Percentiles rank a stretch among this genome's conserved stretches.
Evolutionary conservation across 441 rosid species (phyloP).

Genomic region (Erysimum cheiri): DNA sequence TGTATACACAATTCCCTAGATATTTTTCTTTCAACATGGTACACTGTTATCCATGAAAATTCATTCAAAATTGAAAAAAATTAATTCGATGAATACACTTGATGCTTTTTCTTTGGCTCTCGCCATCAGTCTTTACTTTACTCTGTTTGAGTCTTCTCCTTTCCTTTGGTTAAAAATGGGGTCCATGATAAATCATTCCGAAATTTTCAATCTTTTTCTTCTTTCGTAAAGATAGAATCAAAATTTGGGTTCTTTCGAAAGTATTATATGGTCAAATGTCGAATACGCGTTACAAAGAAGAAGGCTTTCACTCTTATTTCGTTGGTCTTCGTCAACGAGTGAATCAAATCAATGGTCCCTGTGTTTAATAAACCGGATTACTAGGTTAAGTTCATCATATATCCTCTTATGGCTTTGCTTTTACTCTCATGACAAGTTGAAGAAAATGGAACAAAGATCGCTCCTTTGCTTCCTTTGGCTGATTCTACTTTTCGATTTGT

Average conservation of each 20-base stretch:
- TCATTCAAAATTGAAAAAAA: too few relatives aligned
- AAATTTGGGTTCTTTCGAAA: constrained; percentile 8
- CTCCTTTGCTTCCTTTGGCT: constrained; percentile 36
- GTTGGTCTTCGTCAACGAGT: constrained; percentile 27
- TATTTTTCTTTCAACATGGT: too few relatives aligned
- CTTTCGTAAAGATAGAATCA: not conserved
- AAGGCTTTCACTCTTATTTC: not conserved
- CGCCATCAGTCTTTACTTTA: not conserved
- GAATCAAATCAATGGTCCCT: constrained; percentile 13
- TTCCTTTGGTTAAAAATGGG: constrained; percentile 5
- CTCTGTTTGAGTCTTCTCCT: not conserved
- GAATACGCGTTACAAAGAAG: constrained; percentile 16
- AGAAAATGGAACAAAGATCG: constrained; percentile 32
- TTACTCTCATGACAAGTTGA: constrained; percentile 21
- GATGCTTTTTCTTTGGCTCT: not conserved
- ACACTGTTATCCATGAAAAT: too few relatives aligned
- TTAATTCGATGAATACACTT: too few relatives aligned
- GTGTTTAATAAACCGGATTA: not conserved
- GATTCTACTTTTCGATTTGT: constrained; percentile 44
- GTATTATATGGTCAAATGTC: constrained; percentile 21
- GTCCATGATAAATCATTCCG: constrained; percentile 2
- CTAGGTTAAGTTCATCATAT: not conserved
- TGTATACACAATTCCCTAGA: too few relatives aligned
- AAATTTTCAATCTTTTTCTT: not conserved
- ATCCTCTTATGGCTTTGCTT: constrained; percentile 14